Base-by-base conservation (phyloP, 495 filamentous ascomycete genomes). In the Talaromyces adpressus region DNA sequence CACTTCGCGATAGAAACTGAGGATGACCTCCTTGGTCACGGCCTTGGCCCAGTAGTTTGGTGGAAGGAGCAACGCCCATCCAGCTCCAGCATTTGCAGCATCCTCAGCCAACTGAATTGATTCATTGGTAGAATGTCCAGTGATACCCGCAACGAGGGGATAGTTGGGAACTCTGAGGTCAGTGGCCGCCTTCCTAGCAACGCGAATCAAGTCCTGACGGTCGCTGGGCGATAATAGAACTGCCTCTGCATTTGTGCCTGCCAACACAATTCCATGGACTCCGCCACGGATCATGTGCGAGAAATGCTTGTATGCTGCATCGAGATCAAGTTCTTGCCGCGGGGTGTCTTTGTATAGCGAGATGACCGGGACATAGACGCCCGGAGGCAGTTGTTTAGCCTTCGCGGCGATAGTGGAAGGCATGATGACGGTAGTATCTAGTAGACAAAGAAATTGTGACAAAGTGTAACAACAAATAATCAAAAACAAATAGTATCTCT, bases 281-380 rank as follows among this genome's bases (percentile, higher is more conserved):
- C 69, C 70, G 1, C 73, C 71, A 59, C 64, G 67, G 27, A 72
- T 67, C 20, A 73, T 53, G 49, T 71, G 62, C 1, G 47, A 41
- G 39, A 79, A 68, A 57, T 77, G 75, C 54, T 74, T 73, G 58
- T 68, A 71, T 47, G 77, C 73, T 9, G 73, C 66, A 25, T 73
- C 71, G 65, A 68, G 71, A 63, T 79, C 76, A 49, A 81, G 73
- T 62, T 79, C 77, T 64, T 79, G 77, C 5, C 65, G 67, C 2
- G 66, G 53, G 22, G 68, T 69, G 25, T 66, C 56, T 45, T 70
- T 69, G 61, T 75, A 80, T 41, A 74, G 73, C 0, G 77, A 78
- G 41, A 79, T 68, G 22, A 72, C 72, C 1, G 75, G 77, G n/a
- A 69, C 72, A 64, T 77, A 76, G 59, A 80, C 69, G 14, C 77